Evolutionary conservation across 768 basidiomycete genomes (phyloP).

Genomic region (Favolaschia claudopus): DNA sequence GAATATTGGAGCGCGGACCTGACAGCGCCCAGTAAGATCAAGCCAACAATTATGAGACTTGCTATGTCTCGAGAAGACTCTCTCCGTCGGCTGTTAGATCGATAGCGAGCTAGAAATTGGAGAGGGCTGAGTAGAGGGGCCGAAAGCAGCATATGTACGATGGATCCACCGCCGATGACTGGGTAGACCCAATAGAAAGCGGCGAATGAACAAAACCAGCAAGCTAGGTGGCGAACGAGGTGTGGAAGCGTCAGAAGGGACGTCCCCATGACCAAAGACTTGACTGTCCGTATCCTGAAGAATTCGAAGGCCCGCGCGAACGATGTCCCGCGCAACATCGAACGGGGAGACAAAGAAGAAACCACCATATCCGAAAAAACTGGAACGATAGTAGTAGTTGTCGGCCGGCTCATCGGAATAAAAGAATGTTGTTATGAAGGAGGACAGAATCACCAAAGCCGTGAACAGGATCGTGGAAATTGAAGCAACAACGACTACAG

Average conservation of each 20-base stretch:
- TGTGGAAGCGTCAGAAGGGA: slow-evolving; percentile 19
- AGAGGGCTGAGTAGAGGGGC: slow-evolving; percentile 71
- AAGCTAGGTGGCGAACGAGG: slow-evolving; percentile 50
- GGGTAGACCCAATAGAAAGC: slow-evolving; percentile 83
- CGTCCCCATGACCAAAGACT: slow-evolving; percentile 26
- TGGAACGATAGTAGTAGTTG: slow-evolving; percentile 39
- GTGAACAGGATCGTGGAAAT: slow-evolving; percentile 71
- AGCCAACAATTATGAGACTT: slow-evolving; percentile 67
- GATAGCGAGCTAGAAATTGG: slow-evolving; percentile 73
- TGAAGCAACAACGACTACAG: slow-evolving; percentile 67
- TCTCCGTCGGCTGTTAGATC: slow-evolving; percentile 61
- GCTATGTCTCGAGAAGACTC: slow-evolving; percentile 68
- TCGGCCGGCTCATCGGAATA: slow-evolving; percentile 63
- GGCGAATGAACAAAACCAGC: slow-evolving; percentile 63
- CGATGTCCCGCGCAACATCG: slow-evolving; percentile 65
- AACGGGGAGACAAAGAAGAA: slow-evolving; percentile 58
- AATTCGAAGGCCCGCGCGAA: slow-evolving; percentile 68
- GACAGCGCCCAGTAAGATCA: slow-evolving; percentile 67
- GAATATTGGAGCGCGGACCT: slow-evolving; percentile 51
- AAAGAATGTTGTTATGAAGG: slow-evolving; percentile 73
- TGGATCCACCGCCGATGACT: slow-evolving; percentile 76
- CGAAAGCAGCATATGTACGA: slow-evolving; percentile 75
- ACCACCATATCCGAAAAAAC: slow-evolving; percentile 48
- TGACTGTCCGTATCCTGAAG: slow-evolving; percentile 59
- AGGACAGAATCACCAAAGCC: slow-evolving; percentile 69